Base-by-base conservation (phyloP, 2,329 filamentous ascomycete species). In the Penicillium capsulatum region DNA sequence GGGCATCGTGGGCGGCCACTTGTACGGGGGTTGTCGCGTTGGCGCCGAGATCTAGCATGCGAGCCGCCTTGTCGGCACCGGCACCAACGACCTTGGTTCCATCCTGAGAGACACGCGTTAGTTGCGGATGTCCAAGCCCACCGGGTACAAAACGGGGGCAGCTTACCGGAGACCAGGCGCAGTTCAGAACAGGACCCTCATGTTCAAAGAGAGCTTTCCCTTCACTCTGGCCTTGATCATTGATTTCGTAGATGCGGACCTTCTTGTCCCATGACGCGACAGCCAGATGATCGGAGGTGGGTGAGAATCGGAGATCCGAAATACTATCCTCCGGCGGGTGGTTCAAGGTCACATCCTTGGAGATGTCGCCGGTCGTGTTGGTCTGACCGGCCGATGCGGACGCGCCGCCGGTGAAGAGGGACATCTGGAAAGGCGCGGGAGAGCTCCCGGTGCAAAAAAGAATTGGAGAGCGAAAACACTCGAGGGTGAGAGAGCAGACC, bases 251-350 rank as follows among this genome's bases (percentile, higher is more conserved):
- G 62, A 98, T 91, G 60, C 90, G 84, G 48, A 97, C 88, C 66
- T 95, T 94, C 73, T 94, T 94, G 69, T 98, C 92, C 92, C 92
- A 98, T 56, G 88, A 95, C 33, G 88, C 74, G 24, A 96, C 86
- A 16, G 91, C 89, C 13, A 98, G 75, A 62, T 94, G 85, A 57
- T 97, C 88, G 51, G 70, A 77, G 37, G 74, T 74, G 1, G 84
- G 80, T 10, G 84, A 90, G 71, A 96, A 98, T 34, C 80, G 73
- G 44, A 98, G 76, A 61, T 89, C 87, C 24, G 90, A 90, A 59
- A 97, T 84, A 66, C 85, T 86, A 68, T 98, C 92, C 53, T 87
- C 83, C 15, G 92, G 92, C 10, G 86, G 85, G 50, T 83, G 78
- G 44, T 72, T 77, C 40, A 98, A 73, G 38, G 84, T 76, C 38